These are phyloP conservation scores for Mycocentrospora acerina DNA, from an alignment of 2,329 filamentous ascomycete species.

Conservation along the genomic window DNA sequence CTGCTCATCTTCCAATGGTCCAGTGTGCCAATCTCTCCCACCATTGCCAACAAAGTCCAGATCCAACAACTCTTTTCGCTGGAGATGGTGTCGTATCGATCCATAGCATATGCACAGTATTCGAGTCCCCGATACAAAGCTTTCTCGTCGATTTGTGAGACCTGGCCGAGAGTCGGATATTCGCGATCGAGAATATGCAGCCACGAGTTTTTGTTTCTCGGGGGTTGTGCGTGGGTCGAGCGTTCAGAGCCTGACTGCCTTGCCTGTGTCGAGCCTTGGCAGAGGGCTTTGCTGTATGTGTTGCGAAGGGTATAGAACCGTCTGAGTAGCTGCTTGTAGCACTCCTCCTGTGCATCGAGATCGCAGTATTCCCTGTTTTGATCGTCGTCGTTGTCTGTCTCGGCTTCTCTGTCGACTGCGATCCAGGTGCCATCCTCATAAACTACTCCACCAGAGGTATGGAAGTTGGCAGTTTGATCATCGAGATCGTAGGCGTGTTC, in stretches of 20 bases:
- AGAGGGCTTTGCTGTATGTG: conserved; percentile 59
- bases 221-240: conserved; percentile 15
- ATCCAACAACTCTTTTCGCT: conserved; percentile 77
- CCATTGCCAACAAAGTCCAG: conserved; percentile 76
- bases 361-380: conserved; percentile 9
- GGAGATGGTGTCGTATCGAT: conserved; percentile 60
- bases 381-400: conserved; percentile 2
- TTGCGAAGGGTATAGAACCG: conserved; percentile 68
- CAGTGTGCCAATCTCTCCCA: conserved; percentile 74
- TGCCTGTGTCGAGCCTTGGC: conserved; percentile 48
- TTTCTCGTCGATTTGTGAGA: conserved; percentile 61
- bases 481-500: conserved; percentile 18
- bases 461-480: conserved; percentile 44
- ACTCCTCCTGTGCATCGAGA: conserved; percentile 59
- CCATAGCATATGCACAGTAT: conserved; percentile 62
- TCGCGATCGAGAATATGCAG: conserved; percentile 25
- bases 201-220: conserved; percentile 42
- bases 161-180: conserved; percentile 51
- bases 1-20: conserved; percentile 73
- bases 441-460: conserved; percentile 58
- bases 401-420: conserved; percentile 45
- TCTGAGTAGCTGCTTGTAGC: conserved; percentile 65
- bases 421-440: conserved; percentile 81
- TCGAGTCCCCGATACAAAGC: conserved; percentile 67
- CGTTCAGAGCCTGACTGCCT: conserved; percentile 7